Evolutionary conservation across 768 basidiomycete species (phyloP).

Genomic region (Lanmaoa pseudosensibilis): DNA sequence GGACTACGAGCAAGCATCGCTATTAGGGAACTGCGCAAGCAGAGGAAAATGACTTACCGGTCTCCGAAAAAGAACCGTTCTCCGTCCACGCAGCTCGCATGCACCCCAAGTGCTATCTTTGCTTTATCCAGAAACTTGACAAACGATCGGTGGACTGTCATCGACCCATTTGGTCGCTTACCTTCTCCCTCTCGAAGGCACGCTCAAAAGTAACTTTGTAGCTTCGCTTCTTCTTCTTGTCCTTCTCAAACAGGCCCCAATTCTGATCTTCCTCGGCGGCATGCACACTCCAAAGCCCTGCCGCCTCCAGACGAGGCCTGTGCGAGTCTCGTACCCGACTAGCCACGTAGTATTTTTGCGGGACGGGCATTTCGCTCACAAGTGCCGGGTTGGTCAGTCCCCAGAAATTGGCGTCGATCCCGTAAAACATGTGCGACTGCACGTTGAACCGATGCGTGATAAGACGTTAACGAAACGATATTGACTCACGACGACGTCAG

Average conservation of each 20-base stretch:
- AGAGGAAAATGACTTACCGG: conserved; percentile 36
- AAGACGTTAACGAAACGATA: not conserved
- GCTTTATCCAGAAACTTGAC: conserved; percentile 62
- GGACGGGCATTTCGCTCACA: conserved; percentile 57
- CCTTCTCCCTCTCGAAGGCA: conserved; percentile 68
- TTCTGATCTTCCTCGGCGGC: conserved; percentile 42
- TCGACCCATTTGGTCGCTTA: not conserved
- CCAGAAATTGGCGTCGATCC: conserved; percentile 61
- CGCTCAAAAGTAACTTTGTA: conserved; percentile 44
- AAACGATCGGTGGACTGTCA: conserved; percentile 4
- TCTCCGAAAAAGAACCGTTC: conserved; percentile 53
- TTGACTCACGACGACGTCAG: conserved; percentile 65
- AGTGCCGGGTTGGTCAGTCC: conserved; percentile 55
- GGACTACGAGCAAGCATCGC: conserved; percentile 40
- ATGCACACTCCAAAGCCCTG: conserved; percentile 59
- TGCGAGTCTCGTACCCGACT: conserved; percentile 57
- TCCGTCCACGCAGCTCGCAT: conserved; percentile 52
- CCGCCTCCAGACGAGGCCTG: conserved; percentile 56
- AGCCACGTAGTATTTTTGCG: conserved; percentile 75
- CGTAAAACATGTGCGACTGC: conserved; percentile 66
- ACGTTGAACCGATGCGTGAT: conserved; percentile 7
- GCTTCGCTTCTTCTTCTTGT: conserved; percentile 34
- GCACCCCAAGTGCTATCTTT: conserved; percentile 54
- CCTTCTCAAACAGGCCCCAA: conserved; percentile 32
- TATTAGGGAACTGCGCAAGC: not conserved